phyloP scores from a whole-genome alignment of 1,284 basidiomycete genomes.

The Cystobasidium pallidum region DNA sequence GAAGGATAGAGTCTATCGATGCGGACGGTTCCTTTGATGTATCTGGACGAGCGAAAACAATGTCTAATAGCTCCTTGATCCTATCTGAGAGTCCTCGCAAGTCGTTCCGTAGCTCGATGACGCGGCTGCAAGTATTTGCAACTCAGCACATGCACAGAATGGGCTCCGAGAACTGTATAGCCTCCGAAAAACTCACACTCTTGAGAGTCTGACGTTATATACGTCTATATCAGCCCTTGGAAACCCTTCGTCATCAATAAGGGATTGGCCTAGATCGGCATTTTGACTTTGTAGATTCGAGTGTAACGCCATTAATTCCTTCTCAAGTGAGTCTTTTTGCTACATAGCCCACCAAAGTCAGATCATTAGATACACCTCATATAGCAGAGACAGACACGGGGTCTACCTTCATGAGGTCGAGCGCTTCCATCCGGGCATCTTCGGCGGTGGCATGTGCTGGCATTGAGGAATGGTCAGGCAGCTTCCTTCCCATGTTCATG shows the following conservation, averaged over 20 bases:
- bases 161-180: not conserved
- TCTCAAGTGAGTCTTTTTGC: slow-evolving; percentile 37
- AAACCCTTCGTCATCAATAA: slow-evolving; percentile 42
- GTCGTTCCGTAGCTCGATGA: slow-evolving; percentile 41
- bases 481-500: slow-evolving; percentile 27
- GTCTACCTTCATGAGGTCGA: slow-evolving; percentile 38
- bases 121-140: slow-evolving; percentile 20
- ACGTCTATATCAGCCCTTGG: slow-evolving; percentile 42
- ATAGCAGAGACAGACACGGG: no score
- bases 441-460: slow-evolving; percentile 7
- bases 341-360: not conserved
- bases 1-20: slow-evolving; percentile 17
- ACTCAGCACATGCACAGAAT: not conserved
- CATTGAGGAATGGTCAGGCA: slow-evolving; percentile 16
- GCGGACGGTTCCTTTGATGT: not conserved
- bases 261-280: slow-evolving; percentile 34
- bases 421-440: slow-evolving; percentile 24
- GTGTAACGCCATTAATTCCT: slow-evolving; percentile 30
- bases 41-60: slow-evolving; percentile 24
- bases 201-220: slow-evolving; percentile 27
- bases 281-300: slow-evolving; percentile 25
- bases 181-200: slow-evolving; percentile 24
- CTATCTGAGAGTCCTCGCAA: slow-evolving; percentile 30
- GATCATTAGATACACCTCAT: no score
- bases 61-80: slow-evolving; percentile 33